Evolutionary conservation across 768 basidiomycete genomes (phyloP).

Genomic region (Russula sp.): DNA sequence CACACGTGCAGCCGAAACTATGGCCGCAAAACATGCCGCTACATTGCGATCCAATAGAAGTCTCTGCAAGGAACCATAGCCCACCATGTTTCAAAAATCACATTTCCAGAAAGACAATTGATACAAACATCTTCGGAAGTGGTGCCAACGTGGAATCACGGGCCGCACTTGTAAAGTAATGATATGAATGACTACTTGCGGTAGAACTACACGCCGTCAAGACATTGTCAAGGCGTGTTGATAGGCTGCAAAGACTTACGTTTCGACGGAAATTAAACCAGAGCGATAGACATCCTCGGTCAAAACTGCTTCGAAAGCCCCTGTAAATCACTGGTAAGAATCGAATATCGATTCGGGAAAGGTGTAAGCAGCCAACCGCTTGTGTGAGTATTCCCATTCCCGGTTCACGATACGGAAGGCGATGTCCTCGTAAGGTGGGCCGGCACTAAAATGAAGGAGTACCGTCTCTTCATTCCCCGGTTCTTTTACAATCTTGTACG

Average conservation of each 20-base stretch:
- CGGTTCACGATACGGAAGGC: slow-evolving; percentile 97
- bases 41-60: slow-evolving; percentile 18
- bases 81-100: slow-evolving; percentile 27
- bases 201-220: slow-evolving; percentile 49
- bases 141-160: slow-evolving; percentile 21
- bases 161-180: slow-evolving; percentile 22
- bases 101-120: slow-evolving; percentile 26
- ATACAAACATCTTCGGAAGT: slow-evolving; percentile 25
- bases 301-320: slow-evolving; percentile 95
- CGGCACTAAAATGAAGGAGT: slow-evolving; percentile 88
- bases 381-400: slow-evolving; percentile 98
- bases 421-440: slow-evolving; percentile 97
- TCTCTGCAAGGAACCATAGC: slow-evolving; percentile 15
- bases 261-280: slow-evolving; percentile 97
- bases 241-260: slow-evolving; percentile 43
- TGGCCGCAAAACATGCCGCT: slow-evolving; percentile 13
- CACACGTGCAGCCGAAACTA: slow-evolving; percentile 19
- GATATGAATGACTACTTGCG: slow-evolving; percentile 49
- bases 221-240: slow-evolving; percentile 20
- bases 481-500: slow-evolving; percentile 93
- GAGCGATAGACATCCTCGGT: slow-evolving; percentile 90
- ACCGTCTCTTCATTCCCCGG: slow-evolving; percentile 94
- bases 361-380: slow-evolving; percentile 48
- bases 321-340: slow-evolving; percentile 36
- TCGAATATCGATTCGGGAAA: not conserved